Percentiles rank a stretch among this genome's conserved stretches.
These are phyloP conservation scores for Limnanthes douglasii DNA, from an alignment of 345 rosid genomes.

Conservation along the genomic window DNA sequence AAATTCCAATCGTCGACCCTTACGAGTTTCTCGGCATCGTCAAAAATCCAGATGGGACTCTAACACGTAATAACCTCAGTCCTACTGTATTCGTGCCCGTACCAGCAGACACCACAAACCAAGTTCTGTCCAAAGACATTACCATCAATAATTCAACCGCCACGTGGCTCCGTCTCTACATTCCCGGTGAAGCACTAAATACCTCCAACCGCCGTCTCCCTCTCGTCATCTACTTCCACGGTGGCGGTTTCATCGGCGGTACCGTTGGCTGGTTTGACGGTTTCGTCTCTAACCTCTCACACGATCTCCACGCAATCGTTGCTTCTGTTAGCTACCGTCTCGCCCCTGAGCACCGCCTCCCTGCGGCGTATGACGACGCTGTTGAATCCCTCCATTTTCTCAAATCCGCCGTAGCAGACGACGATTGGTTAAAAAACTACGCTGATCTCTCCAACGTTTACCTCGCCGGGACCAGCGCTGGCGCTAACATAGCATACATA, in stretches of 20 bases:
- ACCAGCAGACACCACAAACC: slow-evolving; percentile 7
- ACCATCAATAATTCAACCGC: slow-evolving; percentile 6
- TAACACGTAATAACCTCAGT: slow-evolving; percentile 17
- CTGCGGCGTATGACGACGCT: slow-evolving; percentile 53
- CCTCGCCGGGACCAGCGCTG: slow-evolving; percentile 44
- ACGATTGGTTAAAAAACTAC: slow-evolving; percentile 20
- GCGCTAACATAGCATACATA: slow-evolving; percentile 41
- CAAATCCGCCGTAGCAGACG: slow-evolving; percentile 9
- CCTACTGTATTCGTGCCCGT: neutral
- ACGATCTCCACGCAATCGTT: slow-evolving; percentile 19
- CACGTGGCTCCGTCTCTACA: slow-evolving; percentile 14
- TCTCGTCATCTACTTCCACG: slow-evolving; percentile 40
- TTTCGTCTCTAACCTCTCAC: slow-evolving; percentile 21
- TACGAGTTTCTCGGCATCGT: slow-evolving; percentile 14
- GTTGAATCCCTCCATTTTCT: slow-evolving; percentile 29
- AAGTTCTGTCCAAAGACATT: slow-evolving; percentile 14
- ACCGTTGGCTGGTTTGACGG: slow-evolving; percentile 16
- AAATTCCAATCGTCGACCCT: slow-evolving; percentile 14
- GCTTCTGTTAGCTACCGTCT: slow-evolving; percentile 34
- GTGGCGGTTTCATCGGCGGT: slow-evolving; percentile 39
- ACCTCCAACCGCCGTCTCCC: slow-evolving; percentile 23
- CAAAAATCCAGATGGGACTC: slow-evolving; percentile 18
- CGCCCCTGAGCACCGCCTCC: slow-evolving; percentile 62
- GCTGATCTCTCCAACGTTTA: slow-evolving; percentile 23
- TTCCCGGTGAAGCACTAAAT: neutral